phyloP scores from a whole-genome alignment of 441 rosid genomes.

The California macrophylla region DNA sequence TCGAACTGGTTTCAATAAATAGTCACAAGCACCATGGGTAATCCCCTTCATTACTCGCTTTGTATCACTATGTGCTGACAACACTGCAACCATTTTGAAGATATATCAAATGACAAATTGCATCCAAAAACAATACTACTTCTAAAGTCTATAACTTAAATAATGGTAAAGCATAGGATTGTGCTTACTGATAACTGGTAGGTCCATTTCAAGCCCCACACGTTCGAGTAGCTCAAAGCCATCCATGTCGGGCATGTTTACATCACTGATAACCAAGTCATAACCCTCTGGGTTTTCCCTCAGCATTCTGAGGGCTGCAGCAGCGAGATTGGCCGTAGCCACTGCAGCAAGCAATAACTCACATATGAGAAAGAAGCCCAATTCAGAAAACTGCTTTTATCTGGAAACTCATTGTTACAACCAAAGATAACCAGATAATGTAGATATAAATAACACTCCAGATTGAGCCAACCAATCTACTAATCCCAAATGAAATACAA shows the following conservation, averaged over 20 bases:
- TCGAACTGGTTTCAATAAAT: slow-evolving; percentile 69
- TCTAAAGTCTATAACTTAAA: not conserved
- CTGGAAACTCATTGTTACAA: too few species aligned
- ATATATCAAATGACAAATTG: not conserved
- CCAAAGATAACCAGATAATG: too few species aligned
- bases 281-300: slow-evolving; percentile 52
- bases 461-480: not conserved
- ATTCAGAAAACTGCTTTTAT: not conserved
- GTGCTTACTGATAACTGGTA: slow-evolving; percentile 71
- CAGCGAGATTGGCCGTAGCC: slow-evolving; percentile 65
- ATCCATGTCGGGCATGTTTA: slow-evolving; percentile 93
- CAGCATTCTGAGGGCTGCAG: slow-evolving; percentile 57
- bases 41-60: slow-evolving; percentile 81
- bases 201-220: slow-evolving; percentile 94
- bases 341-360: slow-evolving; percentile 33
- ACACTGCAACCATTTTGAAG: slow-evolving; percentile 38
- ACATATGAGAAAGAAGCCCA: not conserved
- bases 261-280: slow-evolving; percentile 93
- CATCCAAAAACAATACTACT: not conserved
- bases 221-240: slow-evolving; percentile 97
- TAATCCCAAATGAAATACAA: not conserved
- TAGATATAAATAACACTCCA: too few species aligned
- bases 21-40: slow-evolving; percentile 83
- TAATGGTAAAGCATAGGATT: slow-evolving; percentile 17
- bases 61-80: slow-evolving; percentile 65